A percentile compares a stretch with the other conserved stretches of the same genome.
Evolutionary conservation across 345 rosid genomes (phyloP).

Genomic region (Rhodamnia rubescens): DNA sequence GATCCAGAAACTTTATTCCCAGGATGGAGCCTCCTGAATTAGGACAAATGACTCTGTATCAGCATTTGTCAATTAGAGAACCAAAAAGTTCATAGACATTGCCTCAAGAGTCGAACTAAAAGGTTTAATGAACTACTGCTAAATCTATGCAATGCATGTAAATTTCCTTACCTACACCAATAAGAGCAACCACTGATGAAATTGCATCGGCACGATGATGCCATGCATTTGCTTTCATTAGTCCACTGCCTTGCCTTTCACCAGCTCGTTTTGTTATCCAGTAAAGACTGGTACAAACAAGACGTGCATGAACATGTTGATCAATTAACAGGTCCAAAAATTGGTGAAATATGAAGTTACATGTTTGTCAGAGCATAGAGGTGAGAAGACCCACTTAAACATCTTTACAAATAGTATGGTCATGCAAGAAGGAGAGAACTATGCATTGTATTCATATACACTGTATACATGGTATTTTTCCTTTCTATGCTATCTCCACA

Average conservation of each 20-base stretch:
- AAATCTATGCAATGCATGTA: not conserved
- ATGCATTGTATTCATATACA: not conserved
- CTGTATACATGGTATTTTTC: not conserved
- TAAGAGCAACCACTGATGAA: conserved; percentile 80
- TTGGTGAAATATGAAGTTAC: not conserved
- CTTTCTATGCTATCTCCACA: not conserved
- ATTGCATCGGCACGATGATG: conserved; percentile 97
- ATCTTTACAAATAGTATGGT: not conserved
- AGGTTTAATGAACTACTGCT: not conserved
- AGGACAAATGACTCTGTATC: not conserved
- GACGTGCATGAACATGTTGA: not conserved
- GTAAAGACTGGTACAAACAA: conserved; percentile 43
- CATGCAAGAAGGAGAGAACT: not conserved
- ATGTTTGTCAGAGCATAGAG: not conserved
- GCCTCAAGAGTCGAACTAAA: not conserved
- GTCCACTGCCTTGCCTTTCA: conserved; percentile 76
- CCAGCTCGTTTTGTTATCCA: conserved; percentile 90
- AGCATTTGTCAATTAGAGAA: not conserved
- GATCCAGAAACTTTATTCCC: conserved; percentile 79
- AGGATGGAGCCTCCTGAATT: conserved; percentile 81
- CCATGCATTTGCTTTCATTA: conserved; percentile 99
- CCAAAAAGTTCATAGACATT: not conserved
- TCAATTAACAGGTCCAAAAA: not conserved
- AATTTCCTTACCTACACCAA: conserved; percentile 66
- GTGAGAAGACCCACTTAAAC: not conserved